Base-by-base conservation (phyloP, 2,329 filamentous ascomycete species). In the Aspergillus phoenicis region DNA sequence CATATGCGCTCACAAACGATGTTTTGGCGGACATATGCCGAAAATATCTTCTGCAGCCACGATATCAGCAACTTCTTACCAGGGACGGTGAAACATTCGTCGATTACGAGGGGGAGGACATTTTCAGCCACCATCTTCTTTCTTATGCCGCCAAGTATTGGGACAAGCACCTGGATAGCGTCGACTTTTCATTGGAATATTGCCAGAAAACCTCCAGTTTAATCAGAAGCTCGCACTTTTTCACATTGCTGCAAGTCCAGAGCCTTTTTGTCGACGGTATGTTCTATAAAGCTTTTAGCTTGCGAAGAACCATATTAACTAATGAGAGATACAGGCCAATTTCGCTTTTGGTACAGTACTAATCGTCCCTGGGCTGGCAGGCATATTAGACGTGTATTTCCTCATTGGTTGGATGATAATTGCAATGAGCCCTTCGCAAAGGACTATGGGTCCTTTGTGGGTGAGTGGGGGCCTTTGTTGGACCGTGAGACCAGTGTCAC, bases 101-200 rank as follows among this genome's bases (percentile, higher is more conserved):
- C 30, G 41, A 38, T 4, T 59, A 22, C 10, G 24, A 49, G 17
- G 51, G 10, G 7, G 38, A 36, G 6, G 4, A 17, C 43, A 38
- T 38, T 8, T 33, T 39, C 8, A 48, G 36, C 1, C 22, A 53
- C n/a, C 30, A 60, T 36, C 39, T 60, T 38, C 52, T 60, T 4
- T 48, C 30, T 5, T 60, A 60, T 43, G 28, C 52, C 15, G 58
- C 58, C 17, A 60, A 60, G 13, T 60, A 60, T 13, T 60, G 58
- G 58, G 22, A 60, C 15, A 20, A 43, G 1, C 58, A 60, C 30
- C 22, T 60, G 13, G 52, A 60, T 10, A n/a, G 8, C 13, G 52
- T 60, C 28, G 8, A 33, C 2, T 28, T 26, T n/a, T 55, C 52
- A 5, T 10, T 22, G 10, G 13, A 30, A 1, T 20, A 55, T 43